Evolutionary conservation across 768 basidiomycete species (phyloP), one percentile per base, ranked within the genome.

Genomic region (Kwoniella sp.): DNA sequence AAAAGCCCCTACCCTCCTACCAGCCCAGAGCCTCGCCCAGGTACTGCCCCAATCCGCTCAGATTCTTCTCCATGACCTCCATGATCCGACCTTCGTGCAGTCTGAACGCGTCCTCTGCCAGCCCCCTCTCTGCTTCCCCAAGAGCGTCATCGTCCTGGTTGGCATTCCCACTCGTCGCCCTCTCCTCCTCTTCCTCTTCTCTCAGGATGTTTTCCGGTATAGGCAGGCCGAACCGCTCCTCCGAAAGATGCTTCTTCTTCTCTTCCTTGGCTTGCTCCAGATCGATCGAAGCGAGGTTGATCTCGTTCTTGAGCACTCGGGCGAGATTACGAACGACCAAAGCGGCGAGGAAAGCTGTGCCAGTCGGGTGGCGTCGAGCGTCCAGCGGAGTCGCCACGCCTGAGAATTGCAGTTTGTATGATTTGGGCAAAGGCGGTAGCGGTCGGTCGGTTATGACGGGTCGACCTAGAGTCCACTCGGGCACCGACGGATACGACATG

Each of bases 201-300:
- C 88, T 86, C 31, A 88, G 77, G 19, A 88, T 47, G 0, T 86
- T 57, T 2, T 63, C 65, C 26, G 73, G 73, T 5, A 71, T 89
- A 5, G 91, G 91, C 71, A 93, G 88, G 0, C 90, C 90, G 72
- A 91, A 93, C 58, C 88, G 86, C 52, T 92, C 88, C 19, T 81
- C 85, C 65, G 88, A 85, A 2, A 62, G 25, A 60, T 62, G 56
- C 51, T 65, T 61, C 56, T 55, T 59, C 53, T 58, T 51, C 22
- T 44, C 46, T 45, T 42, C 46, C 42, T 53, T 27, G 26, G 40
- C 47, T 33, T 34, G 20, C 17, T 29, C 38, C 26, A 54, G 5
- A 28, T 51, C 62, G 3, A 34, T 41, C 41, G 41, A 23, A 7
- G 53, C 52, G 20, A 37, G 32, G 17, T 38, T 42, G 33, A 65